Conservation (phyloP, 805 yeast species). For the Tetrapisispora taiwanensis region DNA sequence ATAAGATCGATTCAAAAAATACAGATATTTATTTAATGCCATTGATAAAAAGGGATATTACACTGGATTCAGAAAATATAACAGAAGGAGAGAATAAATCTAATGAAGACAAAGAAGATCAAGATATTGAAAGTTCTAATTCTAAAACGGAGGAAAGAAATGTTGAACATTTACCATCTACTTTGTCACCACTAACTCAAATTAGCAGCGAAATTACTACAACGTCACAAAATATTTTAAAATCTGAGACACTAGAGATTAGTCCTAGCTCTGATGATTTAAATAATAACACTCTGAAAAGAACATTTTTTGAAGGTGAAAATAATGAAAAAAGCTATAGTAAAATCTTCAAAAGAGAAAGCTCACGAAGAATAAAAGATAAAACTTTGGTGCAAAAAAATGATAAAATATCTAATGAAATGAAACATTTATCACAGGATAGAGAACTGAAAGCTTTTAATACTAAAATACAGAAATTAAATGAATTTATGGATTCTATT, state of each 20-base stretch:
- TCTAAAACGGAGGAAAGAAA: neutral
- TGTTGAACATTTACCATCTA: neutral
- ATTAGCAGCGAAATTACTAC: neutral
- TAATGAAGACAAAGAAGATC: neutral
- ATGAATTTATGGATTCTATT: too few species aligned
- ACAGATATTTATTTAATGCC: too few species aligned
- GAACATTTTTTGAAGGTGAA: neutral
- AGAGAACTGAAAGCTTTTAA: neutral
- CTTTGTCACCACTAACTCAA: neutral
- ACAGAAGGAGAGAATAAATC: neutral
- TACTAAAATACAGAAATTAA: too few species aligned
- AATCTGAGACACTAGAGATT: neutral
- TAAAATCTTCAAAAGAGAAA: neutral
- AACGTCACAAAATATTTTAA: neutral
- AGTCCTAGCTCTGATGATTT: neutral
- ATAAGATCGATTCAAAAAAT: too few species aligned
- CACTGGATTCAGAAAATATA: too few species aligned
- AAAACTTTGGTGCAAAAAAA: neutral
- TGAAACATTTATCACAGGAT: neutral
- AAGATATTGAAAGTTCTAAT: too few species aligned
- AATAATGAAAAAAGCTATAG: neutral
- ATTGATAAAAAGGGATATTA: too few species aligned
- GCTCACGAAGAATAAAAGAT: neutral
- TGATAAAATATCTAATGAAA: too few species aligned
- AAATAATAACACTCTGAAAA: neutral